Conservation (phyloP, 371 early-diverging fungal genomes). For the Cokeromyces recurvatus region DNA sequence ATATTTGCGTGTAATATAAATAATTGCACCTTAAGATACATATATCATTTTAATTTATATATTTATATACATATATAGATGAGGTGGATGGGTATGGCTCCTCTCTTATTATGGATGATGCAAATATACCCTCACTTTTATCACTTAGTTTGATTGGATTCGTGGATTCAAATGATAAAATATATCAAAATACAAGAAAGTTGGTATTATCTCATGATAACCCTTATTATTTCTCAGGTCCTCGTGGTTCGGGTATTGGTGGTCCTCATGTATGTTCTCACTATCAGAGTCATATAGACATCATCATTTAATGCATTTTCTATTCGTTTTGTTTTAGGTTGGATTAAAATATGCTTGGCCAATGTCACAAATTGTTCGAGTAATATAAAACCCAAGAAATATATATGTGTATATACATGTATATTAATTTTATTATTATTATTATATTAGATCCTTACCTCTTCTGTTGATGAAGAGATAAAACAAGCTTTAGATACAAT, state of each 20-base stretch:
- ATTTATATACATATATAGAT: constrained; percentile 17
- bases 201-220: constrained; percentile 54
- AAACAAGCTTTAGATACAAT: constrained; percentile 24
- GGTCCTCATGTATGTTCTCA: constrained; percentile 55
- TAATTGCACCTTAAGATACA: neutral
- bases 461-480: constrained; percentile 33
- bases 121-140: constrained; percentile 62
- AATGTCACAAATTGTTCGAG: constrained; percentile 29
- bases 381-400: no score
- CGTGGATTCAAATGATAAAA: constrained; percentile 36
- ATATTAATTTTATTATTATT: no score
- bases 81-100: constrained; percentile 72
- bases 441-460: constrained; percentile 35
- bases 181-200: constrained; percentile 56
- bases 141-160: constrained; percentile 62
- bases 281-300: neutral
- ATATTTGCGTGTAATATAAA: constrained; percentile 47
- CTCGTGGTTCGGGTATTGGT: constrained; percentile 51
- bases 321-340: constrained; percentile 5
- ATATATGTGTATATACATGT: no score
- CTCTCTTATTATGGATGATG: constrained; percentile 63
- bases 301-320: neutral
- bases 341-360: constrained; percentile 29
- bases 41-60: neutral
- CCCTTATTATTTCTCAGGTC: constrained; percentile 55